phyloP scores from a whole-genome alignment of 176 grass and related monocot genomes.

The Zoysia pacifica region DNA sequence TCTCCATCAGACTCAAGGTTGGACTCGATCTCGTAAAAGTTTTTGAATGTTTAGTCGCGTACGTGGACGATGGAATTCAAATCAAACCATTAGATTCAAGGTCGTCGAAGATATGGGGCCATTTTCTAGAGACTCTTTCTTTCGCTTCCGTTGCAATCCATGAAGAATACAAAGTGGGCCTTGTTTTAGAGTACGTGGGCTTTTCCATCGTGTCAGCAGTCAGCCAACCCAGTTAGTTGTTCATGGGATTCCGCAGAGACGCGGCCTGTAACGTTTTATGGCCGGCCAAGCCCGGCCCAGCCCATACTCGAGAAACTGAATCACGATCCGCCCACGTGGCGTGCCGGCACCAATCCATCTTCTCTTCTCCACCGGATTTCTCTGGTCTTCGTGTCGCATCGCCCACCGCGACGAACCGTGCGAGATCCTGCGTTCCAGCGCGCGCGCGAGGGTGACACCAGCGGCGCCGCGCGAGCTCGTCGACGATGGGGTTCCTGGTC shows the following conservation, averaged over 20 bases:
- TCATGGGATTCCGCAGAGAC: not conserved
- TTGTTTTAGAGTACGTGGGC: too few species aligned
- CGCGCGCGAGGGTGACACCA: not conserved
- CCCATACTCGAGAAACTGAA: not conserved
- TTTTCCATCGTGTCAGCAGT: too few species aligned
- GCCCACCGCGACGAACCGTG: not conserved
- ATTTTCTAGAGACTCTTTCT: too few species aligned
- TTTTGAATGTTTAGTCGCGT: slow-evolving; percentile 5
- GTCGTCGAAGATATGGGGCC: not conserved
- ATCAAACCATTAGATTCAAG: not conserved
- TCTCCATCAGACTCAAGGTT: not conserved
- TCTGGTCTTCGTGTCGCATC: not conserved
- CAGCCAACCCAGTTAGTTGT: too few species aligned
- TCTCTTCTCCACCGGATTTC: not conserved
- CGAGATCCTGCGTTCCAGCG: not conserved
- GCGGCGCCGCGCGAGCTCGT: not conserved
- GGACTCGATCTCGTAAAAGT: slow-evolving; percentile 17
- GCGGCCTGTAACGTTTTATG: not conserved
- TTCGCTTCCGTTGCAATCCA: too few species aligned
- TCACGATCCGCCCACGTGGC: not conserved
- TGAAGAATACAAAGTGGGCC: too few species aligned
- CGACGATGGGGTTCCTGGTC: not conserved
- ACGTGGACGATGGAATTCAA: not conserved
- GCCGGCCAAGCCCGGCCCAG: not conserved
- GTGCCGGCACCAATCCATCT: not conserved